Conservation (phyloP, 768 basidiomycete species). For the Agaricus sinodeliciosus region DNA sequence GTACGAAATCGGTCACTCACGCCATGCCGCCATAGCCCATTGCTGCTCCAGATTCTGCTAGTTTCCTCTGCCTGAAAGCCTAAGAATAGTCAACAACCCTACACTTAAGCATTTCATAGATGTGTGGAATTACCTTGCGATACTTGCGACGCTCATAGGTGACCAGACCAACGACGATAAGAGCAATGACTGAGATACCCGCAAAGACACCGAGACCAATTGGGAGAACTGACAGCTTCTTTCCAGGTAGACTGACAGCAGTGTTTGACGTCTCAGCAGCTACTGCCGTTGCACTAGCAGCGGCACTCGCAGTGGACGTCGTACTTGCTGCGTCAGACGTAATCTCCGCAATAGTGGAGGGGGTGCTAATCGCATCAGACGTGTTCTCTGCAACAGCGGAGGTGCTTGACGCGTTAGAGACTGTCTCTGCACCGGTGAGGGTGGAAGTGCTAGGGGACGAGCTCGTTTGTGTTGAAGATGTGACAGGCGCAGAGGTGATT, state of each 20-base stretch:
- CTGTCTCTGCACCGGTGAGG: slow-evolving; percentile 11
- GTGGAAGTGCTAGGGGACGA: neutral
- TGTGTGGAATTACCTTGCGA: slow-evolving; percentile 53
- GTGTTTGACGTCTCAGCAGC: slow-evolving; percentile 28
- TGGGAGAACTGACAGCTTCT: slow-evolving; percentile 66
- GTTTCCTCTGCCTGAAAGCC: slow-evolving; percentile 71
- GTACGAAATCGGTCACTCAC: neutral
- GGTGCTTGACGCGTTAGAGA: slow-evolving; percentile 12
- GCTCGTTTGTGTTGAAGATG: slow-evolving; percentile 2
- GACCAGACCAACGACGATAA: slow-evolving; percentile 77
- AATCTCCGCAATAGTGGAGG: slow-evolving; percentile 11
- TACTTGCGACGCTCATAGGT: slow-evolving; percentile 86
- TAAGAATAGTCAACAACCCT: slow-evolving; percentile 20
- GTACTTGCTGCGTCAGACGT: slow-evolving; percentile 11
- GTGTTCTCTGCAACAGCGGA: slow-evolving; percentile 13
- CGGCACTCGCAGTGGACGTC: slow-evolving; percentile 11
- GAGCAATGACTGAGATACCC: slow-evolving; percentile 77
- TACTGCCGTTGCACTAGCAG: slow-evolving; percentile 22
- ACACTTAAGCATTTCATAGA: neutral
- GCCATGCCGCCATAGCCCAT: slow-evolving; percentile 52
- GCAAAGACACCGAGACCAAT: slow-evolving; percentile 82
- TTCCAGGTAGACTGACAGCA: slow-evolving; percentile 63
- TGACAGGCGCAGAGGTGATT: slow-evolving; percentile 3
- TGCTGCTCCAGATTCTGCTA: slow-evolving; percentile 52
- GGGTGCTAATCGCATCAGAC: slow-evolving; percentile 10